Evolutionary conservation across 148 eudicot species (phyloP).

Genomic region (Dysphania ambrosioides): DNA sequence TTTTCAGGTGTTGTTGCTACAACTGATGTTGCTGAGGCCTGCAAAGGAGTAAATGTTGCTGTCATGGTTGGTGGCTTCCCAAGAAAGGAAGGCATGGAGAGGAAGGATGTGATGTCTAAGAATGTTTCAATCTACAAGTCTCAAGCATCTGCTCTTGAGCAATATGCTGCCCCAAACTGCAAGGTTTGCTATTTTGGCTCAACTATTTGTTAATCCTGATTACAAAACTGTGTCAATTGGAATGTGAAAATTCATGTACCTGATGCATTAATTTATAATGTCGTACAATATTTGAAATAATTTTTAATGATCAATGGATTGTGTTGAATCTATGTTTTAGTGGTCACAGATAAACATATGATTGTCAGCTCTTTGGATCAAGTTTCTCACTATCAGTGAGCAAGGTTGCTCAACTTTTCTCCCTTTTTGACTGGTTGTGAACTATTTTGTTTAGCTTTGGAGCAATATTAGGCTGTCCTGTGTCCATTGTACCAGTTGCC

Average conservation of each 20-base stretch:
- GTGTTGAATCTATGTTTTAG: not conserved
- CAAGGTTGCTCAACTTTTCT: not conserved
- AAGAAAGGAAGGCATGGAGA: conserved; percentile 96
- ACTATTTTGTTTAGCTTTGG: too few species aligned
- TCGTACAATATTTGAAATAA: not conserved
- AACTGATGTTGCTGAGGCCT: conserved; percentile 85
- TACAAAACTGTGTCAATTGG: not conserved
- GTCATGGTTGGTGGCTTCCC: conserved; percentile 98
- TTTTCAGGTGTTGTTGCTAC: conserved; percentile 86
- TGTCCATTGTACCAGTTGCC: not conserved
- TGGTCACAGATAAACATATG: not conserved
- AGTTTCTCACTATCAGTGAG: too few species aligned
- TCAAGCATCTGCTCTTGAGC: conserved; percentile 94
- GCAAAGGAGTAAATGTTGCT: conserved; percentile 84
- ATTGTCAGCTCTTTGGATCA: not conserved
- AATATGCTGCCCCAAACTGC: conserved; percentile 96
- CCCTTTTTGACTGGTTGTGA: not conserved
- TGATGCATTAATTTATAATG: not conserved
- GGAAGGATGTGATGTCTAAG: conserved; percentile 94
- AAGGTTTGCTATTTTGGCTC: conserved; percentile 43
- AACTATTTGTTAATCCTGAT: not conserved
- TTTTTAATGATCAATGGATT: not conserved
- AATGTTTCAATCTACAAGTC: conserved; percentile 91
- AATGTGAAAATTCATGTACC: not conserved
- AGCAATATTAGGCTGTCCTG: not conserved